Evolutionary conservation across 2,329 filamentous ascomycete genomes (phyloP), one percentile per base, ranked within the genome.

Genomic region (Hyphodiscus sp.): DNA sequence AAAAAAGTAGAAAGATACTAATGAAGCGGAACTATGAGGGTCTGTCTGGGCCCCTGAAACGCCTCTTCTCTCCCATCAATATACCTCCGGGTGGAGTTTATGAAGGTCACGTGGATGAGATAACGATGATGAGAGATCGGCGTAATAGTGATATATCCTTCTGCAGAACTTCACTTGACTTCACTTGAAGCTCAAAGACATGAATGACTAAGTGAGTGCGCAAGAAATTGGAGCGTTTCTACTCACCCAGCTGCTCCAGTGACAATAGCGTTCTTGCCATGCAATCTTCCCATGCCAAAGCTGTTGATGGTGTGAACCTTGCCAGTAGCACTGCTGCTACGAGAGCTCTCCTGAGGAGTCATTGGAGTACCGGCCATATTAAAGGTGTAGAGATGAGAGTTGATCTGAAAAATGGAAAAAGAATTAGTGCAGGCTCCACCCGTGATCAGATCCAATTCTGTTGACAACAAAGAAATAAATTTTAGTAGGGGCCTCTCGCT

Each of bases 181-280:
- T 13, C 19, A 10, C 29, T 48, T 13, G 20, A 49, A n/a, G 29
- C 10, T 10, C 10, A 19, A 20, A 29, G 49, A 51, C n/a, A 45
- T 41, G 26, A 41, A 33, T 50, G 16, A 13, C 44, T 41, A 45
- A 44, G 11, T 13, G 45, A 44, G 11, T 13, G 11, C 16, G 11
- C 11, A 15, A 38, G 53, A 46, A 23, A 42, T 3, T 44, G 56
- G 54, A 38, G 41, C 29, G 8, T 47, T 38, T 55, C 29, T 8
- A 71, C 77, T 69, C 74, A 87, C 83, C 84, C 83, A 65, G 82
- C 85, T 59, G 82, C 85, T 63, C 85, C 85, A 41, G 85, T 88
- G 65, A 88, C 76, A 64, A 88, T 67, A 7, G 69, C 67, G 55
- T 72, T 71, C 57, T 69, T 70, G 41, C 67, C 66, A 58, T 62